These are phyloP conservation scores for Xylariaceae sp. DNA, from an alignment of 2,329 filamentous ascomycete genomes.

Conservation along the genomic window DNA sequence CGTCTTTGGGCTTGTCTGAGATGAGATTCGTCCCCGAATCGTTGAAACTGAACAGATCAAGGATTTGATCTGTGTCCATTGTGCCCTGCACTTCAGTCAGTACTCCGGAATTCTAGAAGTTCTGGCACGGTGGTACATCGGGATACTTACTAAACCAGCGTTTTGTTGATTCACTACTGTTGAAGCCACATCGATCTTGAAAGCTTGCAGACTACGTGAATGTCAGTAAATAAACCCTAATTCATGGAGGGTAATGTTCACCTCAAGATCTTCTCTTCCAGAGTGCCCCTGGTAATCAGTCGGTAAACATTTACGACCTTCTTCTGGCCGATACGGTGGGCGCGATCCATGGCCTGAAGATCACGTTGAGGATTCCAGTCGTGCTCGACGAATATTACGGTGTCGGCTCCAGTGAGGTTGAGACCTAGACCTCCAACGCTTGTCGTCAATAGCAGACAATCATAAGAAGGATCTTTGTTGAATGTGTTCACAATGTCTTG, in stretches of 20 bases:
- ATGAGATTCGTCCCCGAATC: conserved; percentile 68
- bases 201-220: conserved; percentile 72
- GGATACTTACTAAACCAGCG: conserved; percentile 60
- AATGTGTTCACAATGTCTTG: conserved; percentile 99
- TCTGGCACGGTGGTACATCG: neutral
- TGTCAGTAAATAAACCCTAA: conserved; percentile 12
- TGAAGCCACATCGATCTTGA: conserved; percentile 98
- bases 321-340: conserved; percentile 97
- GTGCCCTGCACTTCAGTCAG: conserved; percentile 44
- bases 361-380: conserved; percentile 99
- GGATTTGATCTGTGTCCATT: conserved; percentile 98
- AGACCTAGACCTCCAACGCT: conserved; percentile 91
- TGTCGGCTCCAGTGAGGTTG: conserved; percentile 94
- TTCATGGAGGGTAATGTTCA: conserved; percentile 12
- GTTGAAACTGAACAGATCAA: conserved; percentile 91
- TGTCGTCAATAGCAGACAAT: conserved; percentile 88
- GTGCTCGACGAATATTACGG: conserved; percentile 98
- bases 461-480: conserved; percentile 95
- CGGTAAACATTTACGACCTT: conserved; percentile 99
- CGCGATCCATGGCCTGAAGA: conserved; percentile 97
- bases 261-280: conserved; percentile 96
- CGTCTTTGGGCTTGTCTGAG: conserved; percentile 55
- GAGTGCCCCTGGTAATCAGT: conserved; percentile 87
- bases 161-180: conserved; percentile 99
- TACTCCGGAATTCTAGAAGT: neutral